Evolutionary conservation across 2,329 filamentous ascomycete genomes (phyloP).

Genomic region (Claviceps sp.): DNA sequence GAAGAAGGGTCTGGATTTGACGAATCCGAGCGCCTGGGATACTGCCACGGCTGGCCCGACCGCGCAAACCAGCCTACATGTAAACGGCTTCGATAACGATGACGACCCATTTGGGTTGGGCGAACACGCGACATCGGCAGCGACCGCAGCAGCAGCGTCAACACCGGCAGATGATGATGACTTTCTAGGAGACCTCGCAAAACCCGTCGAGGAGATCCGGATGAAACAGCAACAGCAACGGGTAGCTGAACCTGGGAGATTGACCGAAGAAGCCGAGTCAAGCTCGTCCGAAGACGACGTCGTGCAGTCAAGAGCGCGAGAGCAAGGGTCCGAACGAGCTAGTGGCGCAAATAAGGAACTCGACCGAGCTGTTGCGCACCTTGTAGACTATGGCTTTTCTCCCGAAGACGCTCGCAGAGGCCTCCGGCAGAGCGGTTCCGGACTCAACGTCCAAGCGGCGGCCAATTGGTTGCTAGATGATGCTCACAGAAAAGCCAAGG

Average conservation of each 20-base stretch:
- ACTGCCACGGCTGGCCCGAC: slow-evolving; percentile 10
- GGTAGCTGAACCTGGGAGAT: slow-evolving; percentile 37
- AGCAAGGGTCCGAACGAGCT: slow-evolving; percentile 12
- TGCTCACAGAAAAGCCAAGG: slow-evolving; percentile 71
- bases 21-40: slow-evolving; percentile 40
- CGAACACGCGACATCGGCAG: slow-evolving; percentile 29
- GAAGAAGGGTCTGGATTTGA: slow-evolving; percentile 33
- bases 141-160: slow-evolving; percentile 11
- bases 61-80: slow-evolving; percentile 5
- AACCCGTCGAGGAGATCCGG: slow-evolving; percentile 50
- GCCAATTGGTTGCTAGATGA: slow-evolving; percentile 85
- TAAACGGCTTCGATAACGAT: slow-evolving; percentile 46
- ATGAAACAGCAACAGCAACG: slow-evolving; percentile 10
- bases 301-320: slow-evolving; percentile 5
- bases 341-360: slow-evolving; percentile 28
- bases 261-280: slow-evolving; percentile 36
- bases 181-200: slow-evolving; percentile 50
- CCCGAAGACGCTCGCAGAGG: slow-evolving; percentile 71
- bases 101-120: slow-evolving; percentile 82
- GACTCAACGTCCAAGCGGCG: slow-evolving; percentile 70
- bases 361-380: slow-evolving; percentile 71
- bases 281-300: slow-evolving; percentile 31
- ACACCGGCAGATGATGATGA: slow-evolving; percentile 44
- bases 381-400: slow-evolving; percentile 91
- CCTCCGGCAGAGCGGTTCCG: slow-evolving; percentile 65